A percentile compares a stretch with the other conserved stretches of the same genome.
phyloP scores from a whole-genome alignment of 2,329 filamentous ascomycete genomes.

The Escovopsis sp. region DNA sequence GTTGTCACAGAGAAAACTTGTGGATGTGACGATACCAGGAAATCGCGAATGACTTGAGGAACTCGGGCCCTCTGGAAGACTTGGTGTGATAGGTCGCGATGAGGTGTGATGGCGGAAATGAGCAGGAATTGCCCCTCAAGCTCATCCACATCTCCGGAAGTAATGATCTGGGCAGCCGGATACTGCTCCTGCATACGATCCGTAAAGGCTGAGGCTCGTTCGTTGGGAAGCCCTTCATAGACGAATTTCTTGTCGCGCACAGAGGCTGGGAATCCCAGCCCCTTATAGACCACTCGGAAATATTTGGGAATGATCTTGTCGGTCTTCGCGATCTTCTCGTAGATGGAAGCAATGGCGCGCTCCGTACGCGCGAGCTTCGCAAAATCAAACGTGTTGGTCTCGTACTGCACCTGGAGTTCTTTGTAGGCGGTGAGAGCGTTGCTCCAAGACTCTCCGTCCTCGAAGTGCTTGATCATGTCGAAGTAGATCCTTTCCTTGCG shows the following conservation, averaged over 20 bases:
- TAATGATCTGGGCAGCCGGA: conserved; percentile 68
- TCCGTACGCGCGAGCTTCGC: conserved; percentile 79
- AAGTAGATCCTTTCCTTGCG: conserved; percentile 87
- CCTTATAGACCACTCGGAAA: conserved; percentile 81
- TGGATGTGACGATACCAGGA: conserved; percentile 65
- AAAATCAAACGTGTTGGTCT: conserved; percentile 79
- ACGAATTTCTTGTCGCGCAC: conserved; percentile 85
- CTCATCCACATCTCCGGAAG: conserved; percentile 53
- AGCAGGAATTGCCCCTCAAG: conserved; percentile 84
- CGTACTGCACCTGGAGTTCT: conserved; percentile 84
- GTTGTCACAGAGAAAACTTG: conserved; percentile 63
- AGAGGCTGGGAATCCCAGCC: conserved; percentile 68
- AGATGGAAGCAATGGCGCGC: conserved; percentile 79
- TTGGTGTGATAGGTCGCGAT: conserved; percentile 67
- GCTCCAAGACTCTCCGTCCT: conserved; percentile 88
- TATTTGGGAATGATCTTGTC: conserved; percentile 68
- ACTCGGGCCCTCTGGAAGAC: conserved; percentile 84
- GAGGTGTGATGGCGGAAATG: conserved; percentile 63
- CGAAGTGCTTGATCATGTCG: conserved; percentile 86
- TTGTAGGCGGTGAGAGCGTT: conserved; percentile 77
- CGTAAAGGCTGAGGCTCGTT: conserved; percentile 67
- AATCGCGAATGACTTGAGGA: conserved; percentile 69
- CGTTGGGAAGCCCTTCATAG: conserved; percentile 66
- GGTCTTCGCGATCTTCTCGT: conserved; percentile 74
- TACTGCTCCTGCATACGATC: conserved; percentile 88